Base-by-base conservation (phyloP, 495 filamentous ascomycete species). In the Penicillium turbatum region DNA sequence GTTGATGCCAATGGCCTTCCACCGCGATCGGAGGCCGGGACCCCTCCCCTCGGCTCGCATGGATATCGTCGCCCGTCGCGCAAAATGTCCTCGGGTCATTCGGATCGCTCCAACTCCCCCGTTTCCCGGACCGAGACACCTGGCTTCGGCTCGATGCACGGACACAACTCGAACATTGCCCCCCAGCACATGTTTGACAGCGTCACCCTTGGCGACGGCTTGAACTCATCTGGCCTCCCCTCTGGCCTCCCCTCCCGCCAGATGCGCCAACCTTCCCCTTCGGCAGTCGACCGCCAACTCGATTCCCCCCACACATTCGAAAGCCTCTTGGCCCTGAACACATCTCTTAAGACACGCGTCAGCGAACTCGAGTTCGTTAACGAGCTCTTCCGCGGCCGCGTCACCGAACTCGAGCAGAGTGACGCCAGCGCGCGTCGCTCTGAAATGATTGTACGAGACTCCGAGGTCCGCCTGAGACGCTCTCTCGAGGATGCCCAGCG, bases 301-400 rank as follows among this genome's bases (percentile, higher is more conserved):
- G 89, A 95, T 30, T 78, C 86, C 5, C 83, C 88, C 6, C 88
- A 86, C 59, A 88, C 87, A 9, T 90, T 89, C 59, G 91, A 96
- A 60, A 82, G 85, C 43, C 74, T 95, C 10, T 73, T 89, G 40
- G 83, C 86, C 11, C 77, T 82, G 41, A 96, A 95, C 66, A 86
- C 86, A 13, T 82, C 82, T 37, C 74, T 97, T 32, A 93, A 91
- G 74, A 97, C 91, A 6, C 85, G 92, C 24, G 91, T 97, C 42
- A 88, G 81, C 60, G 93, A 99, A 67, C 78, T 99, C 17, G 93
- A 99, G 65, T 82, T 99, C 43, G 95, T 99, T 68, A 96, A 97
- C 60, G 90, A 90, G 59, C 79, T 98, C 24, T 97, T 95, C 75
- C 79, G 88, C 29, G 88, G 87, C n/a, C 84, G 92, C 21, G 87